phyloP scores from a whole-genome alignment of 768 basidiomycete species.

The Mrakia frigida region DNA sequence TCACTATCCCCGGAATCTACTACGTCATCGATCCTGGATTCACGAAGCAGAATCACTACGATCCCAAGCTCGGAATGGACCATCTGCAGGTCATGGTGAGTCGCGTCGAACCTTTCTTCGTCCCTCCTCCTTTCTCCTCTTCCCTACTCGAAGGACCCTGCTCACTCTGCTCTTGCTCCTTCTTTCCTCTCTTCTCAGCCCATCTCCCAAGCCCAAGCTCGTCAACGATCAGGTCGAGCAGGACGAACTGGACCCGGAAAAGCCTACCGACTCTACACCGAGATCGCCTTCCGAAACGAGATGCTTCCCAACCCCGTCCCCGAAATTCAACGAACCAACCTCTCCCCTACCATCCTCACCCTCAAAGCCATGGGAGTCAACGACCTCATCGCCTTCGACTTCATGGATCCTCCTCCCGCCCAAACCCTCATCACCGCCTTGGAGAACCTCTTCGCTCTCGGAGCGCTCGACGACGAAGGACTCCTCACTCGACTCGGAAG shows the following conservation, averaged over 20 bases:
- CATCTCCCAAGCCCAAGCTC: constrained; percentile 96
- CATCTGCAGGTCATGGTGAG: constrained; percentile 83
- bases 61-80: constrained; percentile 96
- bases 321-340: constrained; percentile 86
- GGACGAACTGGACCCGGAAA: constrained; percentile 98
- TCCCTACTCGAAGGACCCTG: too few species aligned
- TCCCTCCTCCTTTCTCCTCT: not conserved
- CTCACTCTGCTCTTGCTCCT: not conserved
- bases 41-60: constrained; percentile 97
- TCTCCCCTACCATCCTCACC: constrained; percentile 86
- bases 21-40: constrained; percentile 99
- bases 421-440: constrained; percentile 95
- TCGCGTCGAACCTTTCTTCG: constrained; percentile 3
- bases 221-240: constrained; percentile 91
- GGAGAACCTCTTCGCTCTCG: constrained; percentile 88
- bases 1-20: constrained; percentile 98
- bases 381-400: constrained; percentile 94
- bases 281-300: constrained; percentile 96
- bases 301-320: constrained; percentile 97
- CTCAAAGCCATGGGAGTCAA: constrained; percentile 99
- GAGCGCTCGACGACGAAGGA: constrained; percentile 94
- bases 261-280: constrained; percentile 95
- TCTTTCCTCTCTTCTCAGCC: constrained; percentile 48
- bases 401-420: constrained; percentile 98
- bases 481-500: constrained; percentile 86